Percentiles rank a stretch among this genome's conserved stretches.
These are phyloP conservation scores for Ramularia collo-cygni DNA, from an alignment of 2,329 filamentous ascomycete species.

Conservation along the genomic window DNA sequence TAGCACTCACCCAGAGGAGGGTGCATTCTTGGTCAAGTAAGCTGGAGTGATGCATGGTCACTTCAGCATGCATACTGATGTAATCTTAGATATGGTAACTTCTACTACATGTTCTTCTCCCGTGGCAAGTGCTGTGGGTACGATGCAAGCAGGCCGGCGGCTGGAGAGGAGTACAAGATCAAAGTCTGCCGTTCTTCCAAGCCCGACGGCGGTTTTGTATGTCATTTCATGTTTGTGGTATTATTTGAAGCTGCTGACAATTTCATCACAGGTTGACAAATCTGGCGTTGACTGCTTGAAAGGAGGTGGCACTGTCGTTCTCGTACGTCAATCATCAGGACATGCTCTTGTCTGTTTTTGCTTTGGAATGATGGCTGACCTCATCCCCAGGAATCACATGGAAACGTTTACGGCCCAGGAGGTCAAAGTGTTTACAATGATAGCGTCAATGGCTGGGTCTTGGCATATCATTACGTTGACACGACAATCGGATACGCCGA, in stretches of 20 bases:
- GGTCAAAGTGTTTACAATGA: conserved; percentile 56
- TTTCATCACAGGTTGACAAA: conserved; percentile 39
- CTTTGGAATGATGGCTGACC: too few relatives aligned
- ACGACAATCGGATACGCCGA: conserved; percentile 36
- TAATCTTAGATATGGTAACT: conserved; percentile 39
- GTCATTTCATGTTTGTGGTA: conserved; percentile 5
- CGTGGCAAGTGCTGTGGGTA: conserved; percentile 57
- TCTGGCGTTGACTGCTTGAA: conserved; percentile 46
- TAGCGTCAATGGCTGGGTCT: conserved; percentile 35
- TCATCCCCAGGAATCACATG: conserved; percentile 43
- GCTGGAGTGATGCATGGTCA: too few relatives aligned
- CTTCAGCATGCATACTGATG: too few relatives aligned
- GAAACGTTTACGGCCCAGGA: conserved; percentile 54
- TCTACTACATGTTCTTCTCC: conserved; percentile 61
- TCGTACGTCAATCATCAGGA: conserved; percentile 29
- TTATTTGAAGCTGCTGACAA: background rate
- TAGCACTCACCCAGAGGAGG: conserved; percentile 51
- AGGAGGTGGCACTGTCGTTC: conserved; percentile 55
- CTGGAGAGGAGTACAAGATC: conserved; percentile 60
- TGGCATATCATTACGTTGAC: conserved; percentile 59
- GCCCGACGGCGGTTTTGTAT: conserved; percentile 47
- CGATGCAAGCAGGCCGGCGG: conserved; percentile 44
- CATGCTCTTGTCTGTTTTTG: too few relatives aligned
- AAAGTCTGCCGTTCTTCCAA: conserved; percentile 54
- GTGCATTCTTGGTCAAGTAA: conserved; percentile 47